Conservation (phyloP, 2,329 filamentous ascomycete genomes). For the Lasiodiplodia hormozganensis region DNA sequence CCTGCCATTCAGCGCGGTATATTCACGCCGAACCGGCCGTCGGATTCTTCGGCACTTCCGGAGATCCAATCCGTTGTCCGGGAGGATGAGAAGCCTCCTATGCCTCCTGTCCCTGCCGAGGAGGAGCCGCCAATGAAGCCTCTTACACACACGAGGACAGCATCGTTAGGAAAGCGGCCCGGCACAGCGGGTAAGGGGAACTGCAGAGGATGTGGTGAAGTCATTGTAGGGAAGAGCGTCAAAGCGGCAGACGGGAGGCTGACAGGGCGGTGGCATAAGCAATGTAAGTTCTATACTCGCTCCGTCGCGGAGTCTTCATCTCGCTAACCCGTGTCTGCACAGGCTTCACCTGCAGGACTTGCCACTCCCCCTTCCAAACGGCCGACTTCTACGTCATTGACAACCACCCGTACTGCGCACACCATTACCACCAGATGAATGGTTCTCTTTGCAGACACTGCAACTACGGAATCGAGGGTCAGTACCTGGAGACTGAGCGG, state of each 20-base stretch:
- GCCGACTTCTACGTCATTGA: constrained; percentile 91
- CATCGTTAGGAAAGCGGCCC: constrained; percentile 32
- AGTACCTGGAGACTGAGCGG: constrained; percentile 84
- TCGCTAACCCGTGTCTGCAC: constrained; percentile 26
- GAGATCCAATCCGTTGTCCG: constrained; percentile 23
- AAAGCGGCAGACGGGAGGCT: constrained; percentile 92
- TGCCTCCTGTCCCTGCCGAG: constrained; percentile 28
- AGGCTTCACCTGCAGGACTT: constrained; percentile 84
- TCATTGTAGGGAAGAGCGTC: constrained; percentile 88
- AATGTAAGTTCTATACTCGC: constrained; percentile 58
- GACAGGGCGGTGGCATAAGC: constrained; percentile 92
- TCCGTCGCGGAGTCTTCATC: constrained; percentile 10
- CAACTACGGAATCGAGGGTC: constrained; percentile 86
- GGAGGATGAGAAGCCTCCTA: constrained; percentile 15
- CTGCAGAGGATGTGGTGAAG: constrained; percentile 81
- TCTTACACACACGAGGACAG: constrained; percentile 32
- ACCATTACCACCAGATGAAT: constrained; percentile 92
- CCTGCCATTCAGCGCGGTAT: constrained; percentile 48
- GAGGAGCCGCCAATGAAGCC: constrained; percentile 29
- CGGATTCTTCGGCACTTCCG: constrained; percentile 22
- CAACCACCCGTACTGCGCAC: constrained; percentile 87
- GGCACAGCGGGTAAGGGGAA: constrained; percentile 63
- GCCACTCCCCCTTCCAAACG: constrained; percentile 79
- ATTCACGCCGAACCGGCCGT: constrained; percentile 34
- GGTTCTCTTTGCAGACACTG: constrained; percentile 84